A percentile compares a stretch with the other conserved stretches of the same genome.
Evolutionary conservation across 1,284 basidiomycete genomes (phyloP).

Genomic region (Omphalotus olearius): DNA sequence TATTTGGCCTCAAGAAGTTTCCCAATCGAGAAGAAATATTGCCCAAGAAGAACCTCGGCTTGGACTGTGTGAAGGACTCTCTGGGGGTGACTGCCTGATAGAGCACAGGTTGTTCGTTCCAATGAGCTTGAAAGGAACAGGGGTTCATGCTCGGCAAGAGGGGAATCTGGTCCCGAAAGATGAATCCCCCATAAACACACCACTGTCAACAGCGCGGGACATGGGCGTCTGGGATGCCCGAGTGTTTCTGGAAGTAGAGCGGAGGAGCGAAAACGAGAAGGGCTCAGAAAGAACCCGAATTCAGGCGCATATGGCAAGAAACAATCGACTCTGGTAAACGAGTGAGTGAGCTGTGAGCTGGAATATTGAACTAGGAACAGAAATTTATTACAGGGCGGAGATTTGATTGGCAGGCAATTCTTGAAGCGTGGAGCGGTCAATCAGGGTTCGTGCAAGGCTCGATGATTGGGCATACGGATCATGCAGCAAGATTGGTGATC

Average conservation of each 20-base stretch:
- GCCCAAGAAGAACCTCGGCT: slow-evolving; percentile 31
- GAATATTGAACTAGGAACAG: no score
- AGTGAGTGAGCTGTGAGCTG: no score
- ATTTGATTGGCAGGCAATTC: no score
- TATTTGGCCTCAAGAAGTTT: slow-evolving; percentile 30
- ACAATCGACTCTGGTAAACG: no score
- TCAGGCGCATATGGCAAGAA: slow-evolving; percentile 3
- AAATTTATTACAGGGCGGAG: no score
- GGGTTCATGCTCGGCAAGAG: no score
- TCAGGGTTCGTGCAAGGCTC: no score
- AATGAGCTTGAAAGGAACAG: background rate
- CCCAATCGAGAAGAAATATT: slow-evolving; percentile 30
- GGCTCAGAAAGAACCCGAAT: slow-evolving; percentile 24
- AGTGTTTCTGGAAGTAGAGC: slow-evolving; percentile 2
- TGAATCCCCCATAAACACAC: slow-evolving; percentile 27
- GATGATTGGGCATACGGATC: background rate
- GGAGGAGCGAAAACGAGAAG: slow-evolving; percentile 16
- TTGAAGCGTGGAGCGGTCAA: no score
- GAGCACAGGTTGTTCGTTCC: slow-evolving; percentile 13
- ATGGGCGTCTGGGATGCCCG: slow-evolving; percentile 19
- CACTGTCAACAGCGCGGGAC: slow-evolving; percentile 24
- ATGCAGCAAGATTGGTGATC: background rate
- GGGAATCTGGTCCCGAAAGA: background rate
- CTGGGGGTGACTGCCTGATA: slow-evolving; percentile 4
- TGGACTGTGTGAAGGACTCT: slow-evolving; percentile 30